phyloP scores from a whole-genome alignment of 2,329 filamentous ascomycete genomes.

The Pseudogymnoascus sp. region DNA sequence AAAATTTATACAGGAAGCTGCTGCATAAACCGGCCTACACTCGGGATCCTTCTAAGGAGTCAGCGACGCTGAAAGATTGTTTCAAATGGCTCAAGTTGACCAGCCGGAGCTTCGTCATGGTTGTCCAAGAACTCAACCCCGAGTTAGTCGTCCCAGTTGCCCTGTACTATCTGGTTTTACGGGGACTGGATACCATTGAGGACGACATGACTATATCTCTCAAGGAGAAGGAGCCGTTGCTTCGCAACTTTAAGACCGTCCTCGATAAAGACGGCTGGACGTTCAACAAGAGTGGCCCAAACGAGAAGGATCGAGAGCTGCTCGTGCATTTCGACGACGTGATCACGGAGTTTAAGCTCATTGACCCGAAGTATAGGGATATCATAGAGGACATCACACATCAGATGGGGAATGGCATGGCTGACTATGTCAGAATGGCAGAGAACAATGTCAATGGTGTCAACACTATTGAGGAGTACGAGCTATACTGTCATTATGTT shows the following conservation, averaged over 20 bases:
- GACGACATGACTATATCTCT: constrained; percentile 92
- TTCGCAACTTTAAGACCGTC: constrained; percentile 72
- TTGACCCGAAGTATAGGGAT: constrained; percentile 73
- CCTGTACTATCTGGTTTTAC: constrained; percentile 87
- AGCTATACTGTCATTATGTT: constrained; percentile 96
- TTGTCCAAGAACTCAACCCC: constrained; percentile 92
- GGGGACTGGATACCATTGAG: constrained; percentile 94
- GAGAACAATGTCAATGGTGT: constrained; percentile 75
- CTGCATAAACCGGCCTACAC: constrained; percentile 93
- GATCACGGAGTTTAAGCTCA: constrained; percentile 74
- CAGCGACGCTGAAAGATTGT: constrained; percentile 66
- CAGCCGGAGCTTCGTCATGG: constrained; percentile 83
- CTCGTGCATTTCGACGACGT: constrained; percentile 88
- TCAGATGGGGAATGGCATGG: constrained; percentile 98
- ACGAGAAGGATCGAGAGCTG: constrained; percentile 90
- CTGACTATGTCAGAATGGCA: constrained; percentile 81
- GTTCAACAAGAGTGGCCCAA: constrained; percentile 73
- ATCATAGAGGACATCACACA: constrained; percentile 90
- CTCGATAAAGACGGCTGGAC: constrained; percentile 85
- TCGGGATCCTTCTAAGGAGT: constrained; percentile 69
- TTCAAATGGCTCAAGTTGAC: constrained; percentile 81
- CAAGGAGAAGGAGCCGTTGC: constrained; percentile 72
- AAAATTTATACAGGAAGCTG: constrained; percentile 59
- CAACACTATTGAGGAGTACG: constrained; percentile 78
- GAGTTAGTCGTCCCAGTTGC: constrained; percentile 84